Evolutionary conservation across 768 basidiomycete genomes (phyloP), one percentile per base, ranked within the genome.

Genomic region (Pholiota conissans): DNA sequence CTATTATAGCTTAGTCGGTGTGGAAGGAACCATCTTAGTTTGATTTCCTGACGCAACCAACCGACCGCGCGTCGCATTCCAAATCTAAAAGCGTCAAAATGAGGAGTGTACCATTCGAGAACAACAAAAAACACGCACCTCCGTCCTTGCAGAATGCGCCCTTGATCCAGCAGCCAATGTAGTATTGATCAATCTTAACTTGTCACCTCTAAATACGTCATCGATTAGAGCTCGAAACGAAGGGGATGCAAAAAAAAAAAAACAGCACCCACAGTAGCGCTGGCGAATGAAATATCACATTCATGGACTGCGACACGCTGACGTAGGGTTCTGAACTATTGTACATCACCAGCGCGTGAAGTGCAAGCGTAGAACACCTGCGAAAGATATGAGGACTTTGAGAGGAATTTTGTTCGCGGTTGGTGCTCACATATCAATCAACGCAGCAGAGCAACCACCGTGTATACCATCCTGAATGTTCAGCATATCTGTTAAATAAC

Each of bases 1-100:
- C 50, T 14, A 8, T 55, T 37, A 65, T 45, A 65, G 34, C 11
- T 34, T 55, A 3, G 55, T 51, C 39, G 63, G 65, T 10, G 74
- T 53, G 1, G 82, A 80, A 0, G 83, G 77, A 24, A 70, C 64
- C 83, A 85, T 84, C 59, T 83, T 84, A 53, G 79, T 74, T 47
- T 85, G 83, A 1, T 78, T 74, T 1, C 81, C 84, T 0, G 84
- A 84, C 5, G 78, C 79, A 9, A 83, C 79, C 3, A 86, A 69
- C 13, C 82, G 78, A 56, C 76, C 79, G 57, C 76, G 71, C 2
- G 79, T 83, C 9, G 67, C 67, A 54, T 80, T 84, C 85, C 84
- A 86, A 28, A 86, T 80, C 85, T 86, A 52, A 46, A 24, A 3
- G 13, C 13, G 51, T 6, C 52, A 29, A 48, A 46, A 13, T 32